These are phyloP conservation scores for Trichosporon coremiiforme DNA, from an alignment of 1,284 basidiomycete species.

Conservation along the genomic window DNA sequence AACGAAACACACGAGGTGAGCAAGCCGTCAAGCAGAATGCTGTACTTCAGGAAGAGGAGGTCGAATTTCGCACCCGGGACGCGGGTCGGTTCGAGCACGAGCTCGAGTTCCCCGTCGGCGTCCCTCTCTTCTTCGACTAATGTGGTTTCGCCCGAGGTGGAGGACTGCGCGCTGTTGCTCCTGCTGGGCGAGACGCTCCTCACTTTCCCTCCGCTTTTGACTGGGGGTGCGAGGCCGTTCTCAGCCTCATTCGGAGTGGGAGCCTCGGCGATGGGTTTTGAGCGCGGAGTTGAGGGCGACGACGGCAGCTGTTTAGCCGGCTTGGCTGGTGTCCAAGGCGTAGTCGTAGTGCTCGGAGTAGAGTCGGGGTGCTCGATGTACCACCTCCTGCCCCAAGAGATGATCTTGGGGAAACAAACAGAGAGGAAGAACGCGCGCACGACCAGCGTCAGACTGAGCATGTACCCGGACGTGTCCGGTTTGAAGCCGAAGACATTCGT, in stretches of 20 bases:
- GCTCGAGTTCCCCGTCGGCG: constrained; percentile 31
- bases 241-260: background rate
- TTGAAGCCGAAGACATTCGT: constrained; percentile 49
- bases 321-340: background rate
- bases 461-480: constrained; percentile 43
- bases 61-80: constrained; percentile 49
- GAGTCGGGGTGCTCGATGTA: constrained; percentile 5
- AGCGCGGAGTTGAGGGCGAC: too few relatives aligned
- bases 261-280: background rate
- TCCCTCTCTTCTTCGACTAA: constrained; percentile 20
- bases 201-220: background rate
- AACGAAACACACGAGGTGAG: constrained; percentile 44
- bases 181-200: background rate
- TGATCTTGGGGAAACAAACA: constrained; percentile 49
- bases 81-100: constrained; percentile 29
- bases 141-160: background rate
- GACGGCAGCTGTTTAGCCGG: too few relatives aligned
- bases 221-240: background rate
- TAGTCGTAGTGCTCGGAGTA: background rate
- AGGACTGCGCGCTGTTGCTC: background rate
- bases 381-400: constrained; percentile 40
- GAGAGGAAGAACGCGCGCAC: constrained; percentile 51
- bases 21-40: constrained; percentile 51
- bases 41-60: constrained; percentile 50
- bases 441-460: constrained; percentile 44